These are phyloP conservation scores for Fusarium sp. DNA, from an alignment of 2,329 filamentous ascomycete species.

Conservation along the genomic window DNA sequence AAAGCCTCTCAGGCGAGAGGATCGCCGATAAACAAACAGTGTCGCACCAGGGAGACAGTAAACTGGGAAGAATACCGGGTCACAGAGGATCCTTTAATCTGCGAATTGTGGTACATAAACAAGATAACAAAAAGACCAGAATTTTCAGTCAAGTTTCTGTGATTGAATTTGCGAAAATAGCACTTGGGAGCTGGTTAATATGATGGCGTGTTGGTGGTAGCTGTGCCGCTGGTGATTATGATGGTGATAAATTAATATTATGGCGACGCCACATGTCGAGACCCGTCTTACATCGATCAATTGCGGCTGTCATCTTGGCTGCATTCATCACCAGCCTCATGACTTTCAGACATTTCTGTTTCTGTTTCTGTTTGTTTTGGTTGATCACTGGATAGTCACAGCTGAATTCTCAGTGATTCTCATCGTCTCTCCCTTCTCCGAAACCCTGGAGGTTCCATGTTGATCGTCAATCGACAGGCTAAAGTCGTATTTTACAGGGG, in stretches of 20 bases:
- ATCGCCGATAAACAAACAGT: slow-evolving; percentile 20
- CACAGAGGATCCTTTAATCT: slow-evolving; percentile 31
- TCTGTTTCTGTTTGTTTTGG: neutral
- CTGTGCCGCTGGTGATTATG: slow-evolving; percentile 22
- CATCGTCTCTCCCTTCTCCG: neutral
- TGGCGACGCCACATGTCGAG: neutral
- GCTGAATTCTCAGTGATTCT: neutral
- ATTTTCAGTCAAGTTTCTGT: neutral
- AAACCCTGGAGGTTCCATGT: neutral
- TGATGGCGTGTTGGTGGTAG: neutral
- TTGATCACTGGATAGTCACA: neutral
- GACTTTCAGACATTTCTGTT: neutral
- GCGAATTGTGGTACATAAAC: neutral
- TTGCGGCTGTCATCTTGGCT: neutral
- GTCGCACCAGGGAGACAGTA: slow-evolving; percentile 20
- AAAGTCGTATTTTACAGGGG: slow-evolving; percentile 2
- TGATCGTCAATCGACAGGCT: slow-evolving; percentile 33
- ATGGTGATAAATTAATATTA: slow-evolving; percentile 1
- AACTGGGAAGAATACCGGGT: slow-evolving; percentile 27
- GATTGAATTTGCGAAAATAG: neutral
- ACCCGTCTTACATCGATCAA: slow-evolving; percentile 1
- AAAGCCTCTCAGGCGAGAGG: neutral
- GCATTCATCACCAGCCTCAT: slow-evolving; percentile 5
- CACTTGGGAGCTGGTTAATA: neutral
- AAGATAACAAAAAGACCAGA: neutral